Evolutionary conservation across 257 asterid genomes (phyloP), one percentile per base, ranked within the genome.

Genomic region (Penstemon eatonii): DNA sequence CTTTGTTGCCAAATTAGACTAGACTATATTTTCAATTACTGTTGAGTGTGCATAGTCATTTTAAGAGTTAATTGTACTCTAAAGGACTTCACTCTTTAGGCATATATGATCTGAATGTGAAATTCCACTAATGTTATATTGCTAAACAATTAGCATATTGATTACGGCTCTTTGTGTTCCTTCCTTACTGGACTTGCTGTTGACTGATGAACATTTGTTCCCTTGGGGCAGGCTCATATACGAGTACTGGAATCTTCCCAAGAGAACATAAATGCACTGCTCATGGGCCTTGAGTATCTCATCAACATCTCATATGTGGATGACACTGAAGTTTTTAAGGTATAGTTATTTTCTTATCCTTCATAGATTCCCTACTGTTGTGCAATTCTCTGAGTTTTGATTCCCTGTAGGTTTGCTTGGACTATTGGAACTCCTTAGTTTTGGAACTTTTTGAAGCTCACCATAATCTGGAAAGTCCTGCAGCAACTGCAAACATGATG

Each of bases 311-410:
- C 99, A 7, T 94, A 94, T 56, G 99, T 94, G 61, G 99, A 94
- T 70, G 99, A 94, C 79, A 94, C 93, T 41, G 99, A 94, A 78
- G 98, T 94, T 80, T 94, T 94, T 73, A 94, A 94, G 99, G 99
- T 94, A 84, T 66, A 37, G 7, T 56, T 54, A 54, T 63, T 6
- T 0, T 61, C 57, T 19, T 8, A 19, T 60, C 40, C 56, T 64
- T 37, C 1, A 5, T 69, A 66, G 9, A 66, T 25, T 69, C n/a
- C 62, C 43, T 57, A 19, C 5, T 2, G 59, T 41, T 39, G 45
- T 56, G 44, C 60, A 25, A 51, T 11, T 53, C 7, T 63, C 51
- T 51, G 47, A n/a, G 40, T 69, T 69, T 33, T 66, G 38, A 45
- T 77, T 68, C 12, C 25, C 61, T 79, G 71, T 80, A 94, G 99